Base-by-base conservation (phyloP, 2,329 filamentous ascomycete genomes). In the Fusarium bactridioides region DNA sequence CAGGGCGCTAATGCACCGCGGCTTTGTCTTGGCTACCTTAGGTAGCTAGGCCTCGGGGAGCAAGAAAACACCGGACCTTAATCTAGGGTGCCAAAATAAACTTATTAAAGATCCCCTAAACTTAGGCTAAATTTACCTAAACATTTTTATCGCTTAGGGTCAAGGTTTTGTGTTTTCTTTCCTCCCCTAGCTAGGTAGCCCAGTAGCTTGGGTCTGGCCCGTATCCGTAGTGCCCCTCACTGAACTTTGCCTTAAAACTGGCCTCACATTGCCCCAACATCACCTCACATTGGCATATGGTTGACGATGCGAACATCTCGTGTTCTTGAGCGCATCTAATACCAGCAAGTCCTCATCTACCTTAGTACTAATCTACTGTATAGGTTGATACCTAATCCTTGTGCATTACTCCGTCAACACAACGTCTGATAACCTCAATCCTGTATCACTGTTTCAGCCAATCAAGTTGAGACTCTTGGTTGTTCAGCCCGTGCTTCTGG, bases 1-100 rank as follows among this genome's bases (percentile, higher is more conserved):
- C 67, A 61, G 60, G 51, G 41, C 66, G 70, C 75, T 77, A 77
- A 77, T 76, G 75, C 74, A 76, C 56, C 56, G 71, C 58, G 73
- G 68, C 62, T 70, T 70, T 65, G 61, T 63, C 69, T 70, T 33
- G 31, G 31, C 29, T 31, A 31, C 27, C 27, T 29, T 29, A 25
- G 25, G 25, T 25, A 25, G n/a, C n/a, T n/a, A n/a, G n/a, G n/a
- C n/a, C n/a, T n/a, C n/a, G n/a, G n/a, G n/a, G n/a, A n/a, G n/a
- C n/a, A n/a, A n/a, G n/a, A n/a, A n/a, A n/a, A n/a, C n/a, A n/a
- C n/a, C n/a, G n/a, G n/a, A n/a, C n/a, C n/a, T n/a, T n/a, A n/a
- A n/a, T n/a, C n/a, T n/a, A n/a, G n/a, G n/a, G n/a, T n/a, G n/a
- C n/a, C n/a, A n/a, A n/a, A n/a, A n/a, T n/a, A n/a, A n/a, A n/a